Evolutionary conservation across 2,329 filamentous ascomycete genomes (phyloP), one percentile per base, ranked within the genome.

Genomic region (Thielaviopsis euricoi): DNA sequence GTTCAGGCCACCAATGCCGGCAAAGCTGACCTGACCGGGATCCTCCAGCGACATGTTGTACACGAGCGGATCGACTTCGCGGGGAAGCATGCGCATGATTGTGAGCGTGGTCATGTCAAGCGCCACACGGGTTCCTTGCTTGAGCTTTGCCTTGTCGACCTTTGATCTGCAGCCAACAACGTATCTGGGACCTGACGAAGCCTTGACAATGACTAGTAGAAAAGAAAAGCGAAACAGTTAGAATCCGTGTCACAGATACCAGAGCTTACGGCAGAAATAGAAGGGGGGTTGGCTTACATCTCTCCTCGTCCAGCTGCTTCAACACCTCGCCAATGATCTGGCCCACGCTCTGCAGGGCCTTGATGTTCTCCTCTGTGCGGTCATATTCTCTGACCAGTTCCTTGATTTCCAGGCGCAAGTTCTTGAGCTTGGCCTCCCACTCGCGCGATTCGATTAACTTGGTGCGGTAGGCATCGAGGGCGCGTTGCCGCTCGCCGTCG

Each of bases 21-120:
- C 91, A 72, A 98, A 98, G 76, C 88, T 96, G 71, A 98, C 86
- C 71, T 97, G 91, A 6, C 93, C 93, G 0, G 93, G 93, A 69
- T 98, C 93, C 71, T 98, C 93, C 65, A 98, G 74, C 21, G 93
- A 98, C 93, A 98, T 98, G 78, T 98, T 98, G 81, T 98, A 98
- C 65, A 98, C 93, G 64, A 98, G 79, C 21, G 93, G 93, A 69
- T 98, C 93, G 69, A 98, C 94, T 76, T 98, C 93, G 71, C 93
- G 86, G 61, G 93, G 94, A 52, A 98, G 79, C 93, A 98, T 98
- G 67, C 93, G 88, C 93, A 98, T 98, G 73, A 98, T 98, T 61
- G 93, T 98, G 65, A 98, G 86, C 21, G 93, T 98, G 55, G 93
- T 98, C 93, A 98, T 98, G 68, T 98, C 93, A 61, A 98, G 84